phyloP scores from a whole-genome alignment of 805 yeast genomes.

The Kuraishia piskuri region DNA sequence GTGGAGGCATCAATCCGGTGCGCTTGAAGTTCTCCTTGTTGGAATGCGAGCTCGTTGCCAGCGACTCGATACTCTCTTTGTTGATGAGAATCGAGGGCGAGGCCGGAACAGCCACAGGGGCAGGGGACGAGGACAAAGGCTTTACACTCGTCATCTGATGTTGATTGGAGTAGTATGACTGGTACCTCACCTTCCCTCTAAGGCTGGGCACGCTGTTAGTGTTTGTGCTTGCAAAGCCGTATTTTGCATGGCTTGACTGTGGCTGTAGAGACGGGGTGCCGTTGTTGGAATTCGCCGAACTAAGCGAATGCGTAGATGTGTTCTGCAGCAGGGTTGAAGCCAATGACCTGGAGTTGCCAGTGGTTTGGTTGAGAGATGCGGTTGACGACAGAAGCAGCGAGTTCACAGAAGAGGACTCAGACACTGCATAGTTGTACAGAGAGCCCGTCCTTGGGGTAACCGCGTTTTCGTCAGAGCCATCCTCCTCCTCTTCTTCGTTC shows the following conservation, averaged over 20 bases:
- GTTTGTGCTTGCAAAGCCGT: not conserved
- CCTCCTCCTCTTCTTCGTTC: conserved; percentile 3
- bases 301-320: conserved; percentile 17
- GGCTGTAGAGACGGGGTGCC: not conserved
- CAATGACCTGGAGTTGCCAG: not conserved
- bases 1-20: conserved; percentile 5
- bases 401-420: not conserved
- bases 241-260: not conserved
- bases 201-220: conserved; percentile 4
- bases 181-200: conserved; percentile 15
- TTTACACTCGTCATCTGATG: conserved; percentile 11
- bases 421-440: not conserved
- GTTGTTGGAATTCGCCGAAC: conserved; percentile 11
- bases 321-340: conserved; percentile 10
- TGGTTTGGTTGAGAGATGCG: not conserved
- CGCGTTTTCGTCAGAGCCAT: not conserved
- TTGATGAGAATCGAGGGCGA: conserved; percentile 1
- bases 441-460: not conserved
- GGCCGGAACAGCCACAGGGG: conserved; percentile 11
- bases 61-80: conserved; percentile 2
- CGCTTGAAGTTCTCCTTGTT: conserved; percentile 6
- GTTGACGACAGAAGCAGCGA: not conserved
- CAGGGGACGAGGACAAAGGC: conserved; percentile 6
- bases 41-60: conserved; percentile 2
- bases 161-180: conserved; percentile 20